Percentiles rank a stretch among this genome's conserved stretches.
These are phyloP conservation scores for Tricholoma matsutake DNA, from an alignment of 768 basidiomycete species.

Conservation along the genomic window DNA sequence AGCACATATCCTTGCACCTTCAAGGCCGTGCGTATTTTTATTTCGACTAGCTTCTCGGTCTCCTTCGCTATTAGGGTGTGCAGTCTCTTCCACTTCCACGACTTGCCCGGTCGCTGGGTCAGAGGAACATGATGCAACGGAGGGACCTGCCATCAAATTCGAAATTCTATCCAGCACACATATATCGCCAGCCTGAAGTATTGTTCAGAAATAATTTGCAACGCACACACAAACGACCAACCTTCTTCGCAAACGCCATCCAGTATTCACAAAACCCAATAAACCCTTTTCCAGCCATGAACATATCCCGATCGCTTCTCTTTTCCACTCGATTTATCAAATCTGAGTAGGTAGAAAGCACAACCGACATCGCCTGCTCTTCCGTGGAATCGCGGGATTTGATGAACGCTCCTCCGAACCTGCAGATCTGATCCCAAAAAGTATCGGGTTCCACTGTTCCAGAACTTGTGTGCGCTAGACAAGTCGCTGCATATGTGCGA, in stretches of 20 bases:
- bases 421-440: slow-evolving; percentile 71
- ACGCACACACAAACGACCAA: slow-evolving; percentile 23
- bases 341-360: slow-evolving; percentile 43
- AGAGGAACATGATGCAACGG: slow-evolving; percentile 17
- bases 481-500: slow-evolving; percentile 47
- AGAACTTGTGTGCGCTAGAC: slow-evolving; percentile 41
- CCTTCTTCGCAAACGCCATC: slow-evolving; percentile 64
- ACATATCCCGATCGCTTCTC: slow-evolving; percentile 31
- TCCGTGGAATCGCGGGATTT: slow-evolving; percentile 30
- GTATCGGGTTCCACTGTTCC: slow-evolving; percentile 47
- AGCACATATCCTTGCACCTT: slow-evolving; percentile 38
- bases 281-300: slow-evolving; percentile 52
- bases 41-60: not conserved
- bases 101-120: not conserved
- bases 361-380: slow-evolving; percentile 29
- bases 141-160: slow-evolving; percentile 30
- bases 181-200: slow-evolving; percentile 1
- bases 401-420: slow-evolving; percentile 45
- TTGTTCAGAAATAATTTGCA: not conserved
- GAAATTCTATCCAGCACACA: not conserved
- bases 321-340: slow-evolving; percentile 40
- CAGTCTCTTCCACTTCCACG: not conserved
- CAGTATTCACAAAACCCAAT: slow-evolving; percentile 69
- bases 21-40: not conserved
- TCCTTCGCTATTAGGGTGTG: not conserved